A percentile compares a stretch with the other conserved stretches of the same genome.
Evolutionary conservation across 2,329 filamentous ascomycete genomes (phyloP).

Genomic region (Paecilomyces sp.): DNA sequence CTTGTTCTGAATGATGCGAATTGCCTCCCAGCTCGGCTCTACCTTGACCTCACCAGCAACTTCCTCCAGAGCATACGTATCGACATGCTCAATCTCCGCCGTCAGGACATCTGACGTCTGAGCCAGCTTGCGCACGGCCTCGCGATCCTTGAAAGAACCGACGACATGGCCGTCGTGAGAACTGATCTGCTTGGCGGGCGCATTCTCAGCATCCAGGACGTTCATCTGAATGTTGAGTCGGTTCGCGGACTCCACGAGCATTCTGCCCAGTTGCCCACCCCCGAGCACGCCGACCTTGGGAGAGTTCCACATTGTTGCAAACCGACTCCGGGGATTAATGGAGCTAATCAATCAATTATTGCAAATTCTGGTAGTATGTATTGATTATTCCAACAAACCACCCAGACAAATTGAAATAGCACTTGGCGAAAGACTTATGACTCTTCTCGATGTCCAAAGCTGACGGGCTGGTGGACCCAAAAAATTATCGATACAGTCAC

Average conservation of each 20-base stretch:
- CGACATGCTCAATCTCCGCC: conserved; percentile 91
- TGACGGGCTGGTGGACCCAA: not conserved
- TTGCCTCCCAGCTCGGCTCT: conserved; percentile 78
- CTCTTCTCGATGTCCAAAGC: not conserved
- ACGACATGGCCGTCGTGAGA: conserved; percentile 66
- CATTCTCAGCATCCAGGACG: conserved; percentile 67
- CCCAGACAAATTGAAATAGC: not conserved
- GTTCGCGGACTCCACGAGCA: conserved; percentile 86
- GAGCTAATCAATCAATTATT: not conserved
- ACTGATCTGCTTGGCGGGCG: conserved; percentile 81
- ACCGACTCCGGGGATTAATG: not conserved
- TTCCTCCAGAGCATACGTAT: conserved; percentile 83
- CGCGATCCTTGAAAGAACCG: conserved; percentile 80
- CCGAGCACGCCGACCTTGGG: conserved; percentile 47
- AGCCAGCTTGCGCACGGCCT: conserved; percentile 74
- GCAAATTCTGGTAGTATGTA: not conserved
- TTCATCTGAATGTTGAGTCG: conserved; percentile 70
- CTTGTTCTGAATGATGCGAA: conserved; percentile 90
- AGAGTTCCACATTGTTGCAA: conserved; percentile 30
- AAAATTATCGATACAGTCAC: not conserved
- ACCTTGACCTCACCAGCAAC: conserved; percentile 61
- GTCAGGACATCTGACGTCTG: conserved; percentile 71
- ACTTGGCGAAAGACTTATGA: not conserved
- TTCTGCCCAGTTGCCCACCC: conserved; percentile 76
- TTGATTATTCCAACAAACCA: not conserved